Evolutionary conservation across 2,329 filamentous ascomycete genomes (phyloP), one percentile per base, ranked within the genome.

Genomic region (Xylariaceae sp.): DNA sequence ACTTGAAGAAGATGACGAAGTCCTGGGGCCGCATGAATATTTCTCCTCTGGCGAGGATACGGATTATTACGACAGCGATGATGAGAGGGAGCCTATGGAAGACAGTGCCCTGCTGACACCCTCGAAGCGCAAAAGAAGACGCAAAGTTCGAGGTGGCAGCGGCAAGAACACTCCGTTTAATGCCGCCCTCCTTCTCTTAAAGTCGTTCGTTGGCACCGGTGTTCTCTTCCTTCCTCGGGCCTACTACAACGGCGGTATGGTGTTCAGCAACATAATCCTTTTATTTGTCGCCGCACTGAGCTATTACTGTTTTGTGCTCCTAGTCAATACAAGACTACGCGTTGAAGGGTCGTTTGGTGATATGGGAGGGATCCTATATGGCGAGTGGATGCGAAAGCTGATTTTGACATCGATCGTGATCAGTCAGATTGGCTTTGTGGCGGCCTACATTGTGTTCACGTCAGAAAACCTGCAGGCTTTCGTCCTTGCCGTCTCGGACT

Each of bases 301-400:
- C 62, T 98, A 95, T 67, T 95, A 96, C 71, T 96, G 90, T 69
- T 98, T 98, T 66, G 89, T 98, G 32, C 75, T 98, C 12, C 78
- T 98, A 24, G 89, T 96, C 48, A 84, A 84, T 45, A 93, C 89
- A 2, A 85, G 93, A 26, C 71, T 95, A 37, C 85, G 81, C 60
- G 79, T 97, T 19, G 85, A 90, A 37, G 89, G 87, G n/a, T 97
- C 93, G 1, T 98, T 97, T 67, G 93, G 93, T 64, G 93, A 97
- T 59, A 95, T 98, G 68, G 93, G 94, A 39, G 89, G 88, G 37
- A 82, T 88, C 35, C 75, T 98, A 13, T 98, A 93, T 62, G 93
- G 93, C 48, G 86, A 83, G 51, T 90, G 86, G 77, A 87, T 98
- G 85, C 81, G 90, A 46, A 83, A 78, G 45, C 69, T 94, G 56